phyloP scores from a whole-genome alignment of 305 asterid genomes.

The Fraxinus dipetala region DNA sequence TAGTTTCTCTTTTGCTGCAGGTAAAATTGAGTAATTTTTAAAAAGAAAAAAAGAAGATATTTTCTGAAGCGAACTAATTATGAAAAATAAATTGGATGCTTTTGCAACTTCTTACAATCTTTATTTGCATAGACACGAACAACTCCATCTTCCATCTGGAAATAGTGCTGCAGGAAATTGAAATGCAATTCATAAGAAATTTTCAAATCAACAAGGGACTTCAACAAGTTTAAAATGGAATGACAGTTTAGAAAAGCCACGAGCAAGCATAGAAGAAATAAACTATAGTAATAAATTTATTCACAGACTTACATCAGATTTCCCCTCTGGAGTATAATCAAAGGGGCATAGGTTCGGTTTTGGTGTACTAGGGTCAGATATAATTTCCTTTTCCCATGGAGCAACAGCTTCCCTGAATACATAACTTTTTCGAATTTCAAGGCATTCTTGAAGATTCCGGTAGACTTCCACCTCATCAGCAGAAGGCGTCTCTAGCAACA shows the following conservation, averaged over 20 bases:
- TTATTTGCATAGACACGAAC: conserved; percentile 80
- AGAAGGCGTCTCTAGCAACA: conserved; percentile 77
- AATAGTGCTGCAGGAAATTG: conserved; percentile 58
- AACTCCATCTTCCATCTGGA: conserved; percentile 91
- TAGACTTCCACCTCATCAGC: conserved; percentile 86
- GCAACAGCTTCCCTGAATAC: conserved; percentile 73
- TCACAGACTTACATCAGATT: conserved; percentile 59
- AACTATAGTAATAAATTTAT: neutral
- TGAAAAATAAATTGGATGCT: neutral
- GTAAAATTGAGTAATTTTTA: conserved; percentile 22
- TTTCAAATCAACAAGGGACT: neutral
- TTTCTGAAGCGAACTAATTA: conserved; percentile 8
- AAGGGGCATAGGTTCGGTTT: conserved; percentile 83
- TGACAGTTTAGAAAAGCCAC: conserved; percentile 18
- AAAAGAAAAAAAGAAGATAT: conserved; percentile 14
- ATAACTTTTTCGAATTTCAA: conserved; percentile 71
- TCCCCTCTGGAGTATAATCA: conserved; percentile 61
- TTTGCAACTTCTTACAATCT: conserved; percentile 68
- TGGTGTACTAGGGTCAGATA: conserved; percentile 91
- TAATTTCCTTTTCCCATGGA: conserved; percentile 88
- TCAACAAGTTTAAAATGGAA: conserved; percentile 6
- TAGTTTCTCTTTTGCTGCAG: conserved; percentile 73
- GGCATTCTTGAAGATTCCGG: conserved; percentile 76
- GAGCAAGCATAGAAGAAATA: neutral
- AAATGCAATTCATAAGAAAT: conserved; percentile 19